Conservation (phyloP, 768 basidiomycete genomes). For the Russula sp. region DNA sequence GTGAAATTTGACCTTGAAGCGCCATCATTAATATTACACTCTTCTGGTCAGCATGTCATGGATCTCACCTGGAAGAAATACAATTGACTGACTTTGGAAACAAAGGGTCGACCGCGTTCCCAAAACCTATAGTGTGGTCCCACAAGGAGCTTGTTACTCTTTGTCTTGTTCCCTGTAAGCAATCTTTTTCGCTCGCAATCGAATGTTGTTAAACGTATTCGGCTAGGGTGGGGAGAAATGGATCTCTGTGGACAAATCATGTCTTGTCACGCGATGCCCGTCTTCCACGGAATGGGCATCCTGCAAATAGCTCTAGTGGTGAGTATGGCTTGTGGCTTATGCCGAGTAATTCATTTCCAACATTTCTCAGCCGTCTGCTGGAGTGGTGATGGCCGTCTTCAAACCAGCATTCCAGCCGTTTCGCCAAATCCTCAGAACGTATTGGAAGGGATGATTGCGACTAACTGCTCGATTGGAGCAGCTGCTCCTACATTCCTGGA, state of each 20-base stretch:
- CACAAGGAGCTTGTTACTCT: conserved; percentile 25
- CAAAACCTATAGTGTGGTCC: conserved; percentile 34
- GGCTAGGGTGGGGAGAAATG: conserved; percentile 30
- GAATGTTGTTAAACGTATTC: not conserved
- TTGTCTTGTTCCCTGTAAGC: conserved; percentile 26
- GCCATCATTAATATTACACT: conserved; percentile 34
- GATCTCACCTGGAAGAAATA: not conserved
- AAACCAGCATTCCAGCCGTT: conserved; percentile 34
- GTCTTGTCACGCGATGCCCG: conserved; percentile 36
- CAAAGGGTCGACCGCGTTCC: conserved; percentile 35
- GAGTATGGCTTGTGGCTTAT: conserved; percentile 2
- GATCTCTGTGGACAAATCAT: conserved; percentile 34
- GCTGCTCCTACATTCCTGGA: conserved; percentile 39
- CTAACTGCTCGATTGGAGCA: conserved; percentile 32
- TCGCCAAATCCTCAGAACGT: conserved; percentile 37
- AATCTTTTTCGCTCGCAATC: not conserved
- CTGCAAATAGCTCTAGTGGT: conserved; percentile 33
- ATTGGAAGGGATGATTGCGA: conserved; percentile 32
- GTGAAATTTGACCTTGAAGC: conserved; percentile 27
- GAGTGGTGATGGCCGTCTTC: conserved; percentile 35
- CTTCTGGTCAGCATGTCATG: conserved; percentile 31
- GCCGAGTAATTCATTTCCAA: conserved; percentile 4
- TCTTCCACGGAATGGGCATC: conserved; percentile 38
- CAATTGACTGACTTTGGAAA: not conserved
- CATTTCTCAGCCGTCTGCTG: conserved; percentile 31